phyloP scores from a whole-genome alignment of 2,329 filamentous ascomycete species.

The Ceratocystis alfenasii region DNA sequence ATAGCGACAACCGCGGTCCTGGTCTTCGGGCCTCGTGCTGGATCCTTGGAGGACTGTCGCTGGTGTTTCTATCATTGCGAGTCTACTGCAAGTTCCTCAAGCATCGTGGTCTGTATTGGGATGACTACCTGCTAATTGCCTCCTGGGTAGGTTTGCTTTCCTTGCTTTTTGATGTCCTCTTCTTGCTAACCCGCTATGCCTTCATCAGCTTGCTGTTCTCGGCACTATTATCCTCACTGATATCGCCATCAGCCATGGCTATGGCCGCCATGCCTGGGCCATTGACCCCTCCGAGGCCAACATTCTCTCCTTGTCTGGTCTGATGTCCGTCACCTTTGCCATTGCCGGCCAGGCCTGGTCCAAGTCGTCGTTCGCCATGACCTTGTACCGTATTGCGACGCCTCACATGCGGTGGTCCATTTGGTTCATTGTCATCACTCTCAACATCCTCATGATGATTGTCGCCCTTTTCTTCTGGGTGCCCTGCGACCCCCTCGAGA shows the following conservation, averaged over 20 bases:
- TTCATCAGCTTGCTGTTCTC: slow-evolving; percentile 12
- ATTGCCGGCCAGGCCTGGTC: slow-evolving; percentile 22
- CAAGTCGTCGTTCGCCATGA: slow-evolving; percentile 26
- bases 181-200: background rate
- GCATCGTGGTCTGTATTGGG: slow-evolving; percentile 31
- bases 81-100: slow-evolving; percentile 32
- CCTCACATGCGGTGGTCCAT: slow-evolving; percentile 25
- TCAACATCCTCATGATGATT: slow-evolving; percentile 25
- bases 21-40: slow-evolving; percentile 17
- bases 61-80: slow-evolving; percentile 26
- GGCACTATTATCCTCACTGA: slow-evolving; percentile 22
- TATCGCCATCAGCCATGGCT: slow-evolving; percentile 23
- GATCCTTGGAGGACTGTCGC: slow-evolving; percentile 20
- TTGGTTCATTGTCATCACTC: slow-evolving; percentile 26
- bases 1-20: slow-evolving; percentile 17
- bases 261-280: slow-evolving; percentile 23
- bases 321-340: slow-evolving; percentile 17
- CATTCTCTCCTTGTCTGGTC: slow-evolving; percentile 14
- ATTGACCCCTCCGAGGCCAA: slow-evolving; percentile 14
- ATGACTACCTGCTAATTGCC: slow-evolving; percentile 30
- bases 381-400: slow-evolving; percentile 26
- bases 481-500: slow-evolving; percentile 26
- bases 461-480: slow-evolving; percentile 26
- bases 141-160: slow-evolving; percentile 25
- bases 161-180: background rate